Base-by-base conservation (phyloP, 2,329 filamentous ascomycete genomes). In the Podosphaera leucotricha region DNA sequence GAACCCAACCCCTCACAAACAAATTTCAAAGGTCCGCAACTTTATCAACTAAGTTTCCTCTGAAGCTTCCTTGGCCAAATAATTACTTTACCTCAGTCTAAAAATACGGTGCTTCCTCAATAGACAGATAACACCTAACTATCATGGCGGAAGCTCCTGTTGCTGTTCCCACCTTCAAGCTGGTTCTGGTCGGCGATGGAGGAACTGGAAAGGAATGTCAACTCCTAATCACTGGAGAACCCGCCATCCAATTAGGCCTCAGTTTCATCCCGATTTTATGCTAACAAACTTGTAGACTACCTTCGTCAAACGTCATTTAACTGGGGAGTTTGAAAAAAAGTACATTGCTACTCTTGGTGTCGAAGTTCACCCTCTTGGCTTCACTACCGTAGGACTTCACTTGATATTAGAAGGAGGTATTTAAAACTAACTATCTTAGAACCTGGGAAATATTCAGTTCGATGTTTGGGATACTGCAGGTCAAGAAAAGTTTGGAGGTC, bases 251-350 rank as follows among this genome's bases (percentile, higher is more conserved):
- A 38, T 5, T 28, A 11, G 49, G n/a, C n/a, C 47, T 45, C 47
- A 33, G 39, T 35, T 39, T 45, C n/a, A 44, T 41, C n/a, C 21
- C 20, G 44, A 43, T 36, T 42, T 21, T 46, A 46, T 16, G 48
- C 54, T 57, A 46, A 56, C 43, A 45, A 38, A 35, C 41, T 20
- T 21, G 54, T 61, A 98, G 90, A 98, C 90, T 64, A 98, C 90
- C 63, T 98, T 98, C 67, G 90, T 98, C 74, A 98, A 98, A 80
- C 90, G 90, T 62, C 90, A 98, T 70, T 76, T 95, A 77, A 98
- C 90, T 62, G 90, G 90, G 65, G 90, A 98, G 66, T 98, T 98
- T 64, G 90, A 98, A 72, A 98, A 98, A 81, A 98, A 95, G 73
- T 98, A 98, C 71, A 95, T 98, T 66, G 90, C 90, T 59, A 98